These are phyloP conservation scores for Coemansia sp. DNA, from an alignment of 192 early-diverging fungal genomes.

Conservation along the genomic window DNA sequence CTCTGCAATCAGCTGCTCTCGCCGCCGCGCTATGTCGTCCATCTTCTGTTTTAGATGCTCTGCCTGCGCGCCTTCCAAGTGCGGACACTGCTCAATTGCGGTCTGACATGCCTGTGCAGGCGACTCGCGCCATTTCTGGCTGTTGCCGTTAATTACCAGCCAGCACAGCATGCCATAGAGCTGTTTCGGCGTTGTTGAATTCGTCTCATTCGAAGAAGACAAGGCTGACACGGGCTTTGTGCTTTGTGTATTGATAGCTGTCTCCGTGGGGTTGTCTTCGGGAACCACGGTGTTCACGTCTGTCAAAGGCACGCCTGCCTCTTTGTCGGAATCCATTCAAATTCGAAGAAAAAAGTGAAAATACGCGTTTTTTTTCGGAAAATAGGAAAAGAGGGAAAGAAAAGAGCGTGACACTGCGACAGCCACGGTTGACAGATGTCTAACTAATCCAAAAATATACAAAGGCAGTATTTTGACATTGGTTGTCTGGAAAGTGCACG, in stretches of 20 bases:
- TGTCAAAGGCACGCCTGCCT: not conserved
- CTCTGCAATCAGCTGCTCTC: conserved; percentile 5
- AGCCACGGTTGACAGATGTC: no score
- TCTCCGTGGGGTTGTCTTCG: not conserved
- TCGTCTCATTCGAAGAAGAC: not conserved
- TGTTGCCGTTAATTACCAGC: conserved; percentile 24
- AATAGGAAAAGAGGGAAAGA: not conserved
- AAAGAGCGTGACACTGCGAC: not conserved
- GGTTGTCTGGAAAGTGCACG: no score
- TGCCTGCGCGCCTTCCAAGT: conserved; percentile 13
- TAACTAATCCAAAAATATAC: no score
- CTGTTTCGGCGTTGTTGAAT: conserved; percentile 24
- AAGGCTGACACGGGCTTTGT: not conserved
- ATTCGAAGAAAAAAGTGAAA: not conserved
- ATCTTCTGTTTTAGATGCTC: conserved; percentile 10
- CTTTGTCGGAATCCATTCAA: not conserved
- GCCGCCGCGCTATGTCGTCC: conserved; percentile 3
- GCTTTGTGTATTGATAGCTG: not conserved
- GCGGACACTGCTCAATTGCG: conserved; percentile 22
- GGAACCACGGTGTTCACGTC: not conserved
- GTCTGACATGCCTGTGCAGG: conserved; percentile 17
- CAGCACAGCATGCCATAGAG: conserved; percentile 47
- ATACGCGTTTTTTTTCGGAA: not conserved
- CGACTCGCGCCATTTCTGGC: conserved; percentile 12
- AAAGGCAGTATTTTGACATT: no score